Conservation (phyloP, 352 stramenopile species). For the Phytophthora ohioensis region DNA sequence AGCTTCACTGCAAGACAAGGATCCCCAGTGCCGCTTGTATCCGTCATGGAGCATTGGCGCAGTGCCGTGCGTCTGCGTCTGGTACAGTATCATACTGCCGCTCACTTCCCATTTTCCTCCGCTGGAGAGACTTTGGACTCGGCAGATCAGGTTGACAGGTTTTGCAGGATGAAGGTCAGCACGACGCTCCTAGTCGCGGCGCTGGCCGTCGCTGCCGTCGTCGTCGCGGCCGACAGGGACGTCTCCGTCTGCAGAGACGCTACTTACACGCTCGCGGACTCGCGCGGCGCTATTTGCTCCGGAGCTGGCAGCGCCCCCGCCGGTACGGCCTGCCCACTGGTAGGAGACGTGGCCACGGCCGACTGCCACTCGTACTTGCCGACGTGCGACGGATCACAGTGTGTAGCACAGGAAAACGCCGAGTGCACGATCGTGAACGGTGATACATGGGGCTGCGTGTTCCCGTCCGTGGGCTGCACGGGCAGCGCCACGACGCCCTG, state of each 20-base stretch:
- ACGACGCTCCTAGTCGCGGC: conserved; percentile 30
- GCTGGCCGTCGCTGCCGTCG: conserved; percentile 29
- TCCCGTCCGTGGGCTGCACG: conserved; percentile 40
- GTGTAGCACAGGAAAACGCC: conserved; percentile 47
- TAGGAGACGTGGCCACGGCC: conserved; percentile 46
- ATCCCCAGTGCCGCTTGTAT: conserved; percentile 28
- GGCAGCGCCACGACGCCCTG: conserved; percentile 23
- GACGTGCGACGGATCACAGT: conserved; percentile 52
- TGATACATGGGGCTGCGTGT: conserved; percentile 50
- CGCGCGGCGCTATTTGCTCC: conserved; percentile 56
- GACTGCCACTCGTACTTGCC: conserved; percentile 59
- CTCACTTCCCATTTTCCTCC: conserved; percentile 27
- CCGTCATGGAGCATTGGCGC: conserved; percentile 22
- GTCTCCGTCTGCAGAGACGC: conserved; percentile 57
- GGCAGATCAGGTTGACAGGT: conserved; percentile 8
- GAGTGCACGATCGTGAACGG: conserved; percentile 49
- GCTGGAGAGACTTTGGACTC: conserved; percentile 18
- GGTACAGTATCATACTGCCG: not conserved
- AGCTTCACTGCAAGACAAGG: conserved; percentile 16
- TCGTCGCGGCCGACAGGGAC: conserved; percentile 32
- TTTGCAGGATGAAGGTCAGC: conserved; percentile 25
- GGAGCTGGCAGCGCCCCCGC: conserved; percentile 48
- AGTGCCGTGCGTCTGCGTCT: not conserved
- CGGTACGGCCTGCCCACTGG: conserved; percentile 59
- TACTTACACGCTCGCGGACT: conserved; percentile 49